A percentile compares a stretch with the other conserved stretches of the same genome.
These are phyloP conservation scores for Linum lewisii DNA, from an alignment of 345 rosid species.

Conservation along the genomic window DNA sequence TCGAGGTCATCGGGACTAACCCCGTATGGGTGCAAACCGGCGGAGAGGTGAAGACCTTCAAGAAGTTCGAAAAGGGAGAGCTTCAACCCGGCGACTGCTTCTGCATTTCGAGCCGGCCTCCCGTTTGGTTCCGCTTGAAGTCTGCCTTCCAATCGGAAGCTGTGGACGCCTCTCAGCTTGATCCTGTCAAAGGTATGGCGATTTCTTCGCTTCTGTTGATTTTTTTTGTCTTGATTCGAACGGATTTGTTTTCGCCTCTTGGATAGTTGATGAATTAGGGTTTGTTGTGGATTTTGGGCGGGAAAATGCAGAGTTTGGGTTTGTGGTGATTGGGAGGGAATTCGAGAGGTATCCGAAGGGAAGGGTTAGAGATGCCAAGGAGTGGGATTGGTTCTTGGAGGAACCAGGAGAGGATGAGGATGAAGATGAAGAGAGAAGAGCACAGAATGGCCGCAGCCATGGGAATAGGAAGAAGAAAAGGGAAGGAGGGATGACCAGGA, in stretches of 20 bases:
- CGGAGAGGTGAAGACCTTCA: constrained; percentile 30
- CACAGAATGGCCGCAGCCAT: no score
- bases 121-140: constrained; percentile 49
- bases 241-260: no score
- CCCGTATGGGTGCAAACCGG: constrained; percentile 50
- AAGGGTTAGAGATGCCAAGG: constrained; percentile 23
- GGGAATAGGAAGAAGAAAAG: constrained; percentile 37
- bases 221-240: no score
- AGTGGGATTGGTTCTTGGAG: constrained; percentile 82
- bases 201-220: no score
- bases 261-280: neutral
- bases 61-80: constrained; percentile 41
- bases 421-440: constrained; percentile 21
- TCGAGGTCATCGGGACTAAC: constrained; percentile 60
- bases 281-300: constrained; percentile 2
- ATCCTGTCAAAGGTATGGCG: constrained; percentile 55
- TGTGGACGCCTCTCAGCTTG: constrained; percentile 29
- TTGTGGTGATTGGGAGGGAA: constrained; percentile 65
- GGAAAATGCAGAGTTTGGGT: constrained; percentile 60
- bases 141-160: constrained; percentile 9
- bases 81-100: constrained; percentile 43
- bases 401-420: constrained; percentile 31
- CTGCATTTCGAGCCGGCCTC: constrained; percentile 42
- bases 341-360: constrained; percentile 55
- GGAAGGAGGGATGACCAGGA: constrained; percentile 21